Conservation (phyloP, 1,139 yeast species). For the Candida frijolesensis region DNA sequence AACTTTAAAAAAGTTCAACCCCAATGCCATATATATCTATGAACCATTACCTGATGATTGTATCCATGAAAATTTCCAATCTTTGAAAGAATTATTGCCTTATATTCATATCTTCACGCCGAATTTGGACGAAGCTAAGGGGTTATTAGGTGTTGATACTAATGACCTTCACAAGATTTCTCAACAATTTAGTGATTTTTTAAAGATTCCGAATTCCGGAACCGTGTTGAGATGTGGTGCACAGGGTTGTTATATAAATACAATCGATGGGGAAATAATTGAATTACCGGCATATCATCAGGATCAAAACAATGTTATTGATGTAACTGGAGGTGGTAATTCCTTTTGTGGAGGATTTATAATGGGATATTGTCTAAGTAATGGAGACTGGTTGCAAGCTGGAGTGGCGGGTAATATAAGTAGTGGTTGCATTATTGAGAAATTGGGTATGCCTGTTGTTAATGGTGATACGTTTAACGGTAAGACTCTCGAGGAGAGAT, state of each 20-base stretch:
- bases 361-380: conserved; percentile 54
- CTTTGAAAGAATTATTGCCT: conserved; percentile 43
- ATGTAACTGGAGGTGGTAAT: conserved; percentile 96
- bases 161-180: conserved; percentile 40
- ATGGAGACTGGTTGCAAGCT: conserved; percentile 54
- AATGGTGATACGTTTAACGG: conserved; percentile 58
- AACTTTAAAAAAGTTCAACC: conserved; percentile 26
- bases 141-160: conserved; percentile 24
- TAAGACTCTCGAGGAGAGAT: conserved; percentile 28
- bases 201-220: conserved; percentile 44
- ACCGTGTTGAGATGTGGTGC: conserved; percentile 73
- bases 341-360: conserved; percentile 83
- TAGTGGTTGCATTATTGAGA: conserved; percentile 79
- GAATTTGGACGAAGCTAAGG: conserved; percentile 74
- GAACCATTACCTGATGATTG: conserved; percentile 89
- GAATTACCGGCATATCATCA: conserved; percentile 78
- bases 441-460: conserved; percentile 65
- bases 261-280: conserved; percentile 13
- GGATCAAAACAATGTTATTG: conserved; percentile 55
- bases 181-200: conserved; percentile 35
- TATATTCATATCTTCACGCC: conserved; percentile 72
- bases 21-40: conserved; percentile 57
- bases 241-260: conserved; percentile 53
- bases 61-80: conserved; percentile 45
- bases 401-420: conserved; percentile 74